A percentile compares a stretch with the other conserved stretches of the same genome.
Conservation (phyloP, 225 moss, liverwort and hornwort genomes). For the Anthoceros angustus region DNA sequence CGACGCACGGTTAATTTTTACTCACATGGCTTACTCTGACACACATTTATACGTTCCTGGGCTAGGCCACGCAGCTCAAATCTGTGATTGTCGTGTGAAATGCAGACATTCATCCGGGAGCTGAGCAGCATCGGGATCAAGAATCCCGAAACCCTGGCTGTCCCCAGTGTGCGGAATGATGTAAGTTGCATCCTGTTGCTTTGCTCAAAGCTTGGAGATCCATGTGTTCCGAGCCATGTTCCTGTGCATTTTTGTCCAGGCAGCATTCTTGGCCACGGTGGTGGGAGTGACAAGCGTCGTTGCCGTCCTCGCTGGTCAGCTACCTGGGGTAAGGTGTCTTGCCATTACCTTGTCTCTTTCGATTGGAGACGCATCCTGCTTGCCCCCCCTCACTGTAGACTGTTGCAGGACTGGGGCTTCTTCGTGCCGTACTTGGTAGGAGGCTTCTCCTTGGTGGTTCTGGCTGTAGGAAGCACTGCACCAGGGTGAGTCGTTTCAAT, state of each 20-base stretch:
- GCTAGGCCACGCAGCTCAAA: not conserved
- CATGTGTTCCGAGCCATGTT: not conserved
- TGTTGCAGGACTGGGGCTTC: slow-evolving; percentile 74
- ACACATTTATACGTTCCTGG: not conserved
- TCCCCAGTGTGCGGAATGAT: slow-evolving; percentile 83
- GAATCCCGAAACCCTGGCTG: slow-evolving; percentile 75
- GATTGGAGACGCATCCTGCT: slow-evolving; percentile 11
- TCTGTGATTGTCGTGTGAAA: not conserved
- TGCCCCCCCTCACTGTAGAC: not conserved
- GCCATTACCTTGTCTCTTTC: slow-evolving; percentile 77
- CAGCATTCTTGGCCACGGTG: slow-evolving; percentile 55
- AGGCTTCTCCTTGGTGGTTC: slow-evolving; percentile 62
- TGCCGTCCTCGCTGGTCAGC: slow-evolving; percentile 54
- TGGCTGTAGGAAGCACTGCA: slow-evolving; percentile 74
- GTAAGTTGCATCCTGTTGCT: slow-evolving; percentile 10
- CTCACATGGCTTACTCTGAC: not conserved
- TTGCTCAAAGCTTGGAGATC: not conserved
- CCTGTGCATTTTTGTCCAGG: slow-evolving; percentile 16
- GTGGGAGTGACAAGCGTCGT: slow-evolving; percentile 65
- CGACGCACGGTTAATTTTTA: slow-evolving; percentile 34
- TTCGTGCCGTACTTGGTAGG: slow-evolving; percentile 89
- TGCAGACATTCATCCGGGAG: slow-evolving; percentile 70
- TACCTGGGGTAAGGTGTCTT: slow-evolving; percentile 39
- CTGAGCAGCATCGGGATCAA: slow-evolving; percentile 81
- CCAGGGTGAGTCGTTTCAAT: slow-evolving; percentile 31